Evolutionary conservation across 1,284 basidiomycete species (phyloP).

Genomic region (Phellopilus nigrolimitatus): DNA sequence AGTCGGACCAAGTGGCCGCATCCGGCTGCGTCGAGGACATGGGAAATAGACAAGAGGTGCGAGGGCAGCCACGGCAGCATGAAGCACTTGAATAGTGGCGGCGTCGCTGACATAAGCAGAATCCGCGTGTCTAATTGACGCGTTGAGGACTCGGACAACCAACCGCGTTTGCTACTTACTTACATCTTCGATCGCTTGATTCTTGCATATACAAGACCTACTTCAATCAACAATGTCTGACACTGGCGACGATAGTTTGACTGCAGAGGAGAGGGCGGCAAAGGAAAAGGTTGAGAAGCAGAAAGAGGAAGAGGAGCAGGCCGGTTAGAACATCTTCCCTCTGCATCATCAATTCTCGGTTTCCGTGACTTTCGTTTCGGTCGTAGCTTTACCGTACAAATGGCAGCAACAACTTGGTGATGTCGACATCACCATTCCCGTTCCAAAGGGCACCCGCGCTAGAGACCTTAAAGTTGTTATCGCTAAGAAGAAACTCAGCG

Average conservation of each 20-base stretch:
- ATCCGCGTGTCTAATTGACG: slow-evolving; percentile 1
- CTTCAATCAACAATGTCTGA: slow-evolving; percentile 30
- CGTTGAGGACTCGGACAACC: not conserved
- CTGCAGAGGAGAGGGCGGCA: slow-evolving; percentile 69
- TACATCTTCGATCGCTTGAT: not conserved
- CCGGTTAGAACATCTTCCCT: slow-evolving; percentile 48
- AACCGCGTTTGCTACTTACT: not conserved
- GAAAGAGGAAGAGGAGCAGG: slow-evolving; percentile 79
- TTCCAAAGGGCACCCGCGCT: slow-evolving; percentile 83
- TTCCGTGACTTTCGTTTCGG: slow-evolving; percentile 18
- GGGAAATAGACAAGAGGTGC: slow-evolving; percentile 39
- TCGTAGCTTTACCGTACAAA: slow-evolving; percentile 78
- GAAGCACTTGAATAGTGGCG: slow-evolving; percentile 2
- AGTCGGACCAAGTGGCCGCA: slow-evolving; percentile 30
- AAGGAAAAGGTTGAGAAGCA: slow-evolving; percentile 66
- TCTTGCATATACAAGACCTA: not conserved
- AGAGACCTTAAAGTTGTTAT: slow-evolving; percentile 75
- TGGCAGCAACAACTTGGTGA: slow-evolving; percentile 93
- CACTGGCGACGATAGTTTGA: slow-evolving; percentile 70
- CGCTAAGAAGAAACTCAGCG: slow-evolving; percentile 76
- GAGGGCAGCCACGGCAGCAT: slow-evolving; percentile 3
- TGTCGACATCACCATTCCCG: slow-evolving; percentile 77
- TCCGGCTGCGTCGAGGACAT: slow-evolving; percentile 28
- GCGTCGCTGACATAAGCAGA: slow-evolving; percentile 7
- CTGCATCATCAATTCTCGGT: slow-evolving; percentile 20